Percentiles rank a stretch among this genome's conserved stretches.
phyloP scores from a whole-genome alignment of 192 early-diverging fungal species.

The Powellomyces hirtus region DNA sequence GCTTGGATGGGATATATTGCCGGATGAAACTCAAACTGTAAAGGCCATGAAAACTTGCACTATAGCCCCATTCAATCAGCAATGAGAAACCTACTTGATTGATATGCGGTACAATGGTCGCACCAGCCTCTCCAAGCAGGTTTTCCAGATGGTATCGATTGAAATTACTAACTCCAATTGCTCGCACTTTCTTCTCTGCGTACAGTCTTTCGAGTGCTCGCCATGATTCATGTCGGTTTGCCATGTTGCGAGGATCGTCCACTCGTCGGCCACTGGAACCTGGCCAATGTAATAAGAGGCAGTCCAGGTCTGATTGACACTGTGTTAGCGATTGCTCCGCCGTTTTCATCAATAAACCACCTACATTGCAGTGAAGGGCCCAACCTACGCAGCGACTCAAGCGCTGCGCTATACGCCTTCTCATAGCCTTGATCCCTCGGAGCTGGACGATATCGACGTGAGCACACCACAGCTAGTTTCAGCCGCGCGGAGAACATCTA shows the following conservation, averaged over 20 bases:
- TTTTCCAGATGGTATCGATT: slow-evolving; percentile 54
- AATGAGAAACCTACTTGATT: slow-evolving; percentile 18
- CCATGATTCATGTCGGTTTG: slow-evolving; percentile 35
- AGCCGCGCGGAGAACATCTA: too few relatives aligned
- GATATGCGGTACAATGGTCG: not conserved
- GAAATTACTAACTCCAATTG: slow-evolving; percentile 74
- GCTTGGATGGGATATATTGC: not conserved
- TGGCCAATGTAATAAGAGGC: slow-evolving; percentile 36
- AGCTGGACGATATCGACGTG: too few relatives aligned
- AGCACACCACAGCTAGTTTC: too few relatives aligned
- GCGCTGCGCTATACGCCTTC: slow-evolving; percentile 33
- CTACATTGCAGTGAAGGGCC: slow-evolving; percentile 24
- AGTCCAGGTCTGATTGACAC: slow-evolving; percentile 17
- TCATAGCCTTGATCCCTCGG: slow-evolving; percentile 37
- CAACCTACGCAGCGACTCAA: slow-evolving; percentile 29
- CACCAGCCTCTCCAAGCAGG: slow-evolving; percentile 28
- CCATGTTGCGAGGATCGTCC: slow-evolving; percentile 21
- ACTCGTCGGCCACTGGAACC: slow-evolving; percentile 19
- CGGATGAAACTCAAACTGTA: slow-evolving; percentile 46
- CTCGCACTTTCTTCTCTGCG: slow-evolving; percentile 44
- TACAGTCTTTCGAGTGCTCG: slow-evolving; percentile 34
- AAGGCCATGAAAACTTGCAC: not conserved
- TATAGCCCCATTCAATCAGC: not conserved
- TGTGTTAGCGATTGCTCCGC: not conserved
- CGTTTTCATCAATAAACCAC: not conserved